Conservation (phyloP, 139 green algal genomes). For the Volvox africanus region DNA sequence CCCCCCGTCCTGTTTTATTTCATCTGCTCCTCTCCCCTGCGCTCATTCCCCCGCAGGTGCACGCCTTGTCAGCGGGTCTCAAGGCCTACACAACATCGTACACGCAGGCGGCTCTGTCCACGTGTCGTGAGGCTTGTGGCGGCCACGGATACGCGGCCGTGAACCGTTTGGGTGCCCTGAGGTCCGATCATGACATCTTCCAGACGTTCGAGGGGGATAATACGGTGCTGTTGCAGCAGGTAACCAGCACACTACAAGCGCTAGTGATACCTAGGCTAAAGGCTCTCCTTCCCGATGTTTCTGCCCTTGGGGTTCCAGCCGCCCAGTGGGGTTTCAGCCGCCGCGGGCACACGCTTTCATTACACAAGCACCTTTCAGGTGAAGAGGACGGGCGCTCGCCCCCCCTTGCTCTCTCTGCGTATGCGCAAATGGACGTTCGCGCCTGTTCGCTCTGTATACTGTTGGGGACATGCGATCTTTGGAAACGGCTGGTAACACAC, state of each 20-base stretch:
- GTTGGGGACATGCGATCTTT: too few species aligned
- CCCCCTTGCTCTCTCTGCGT: too few species aligned
- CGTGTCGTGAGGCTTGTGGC: constrained; percentile 83
- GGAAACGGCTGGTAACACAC: too few species aligned
- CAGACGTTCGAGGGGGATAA: constrained; percentile 90
- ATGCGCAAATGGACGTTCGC: too few species aligned
- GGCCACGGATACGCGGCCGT: constrained; percentile 87
- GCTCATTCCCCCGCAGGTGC: constrained; percentile 31
- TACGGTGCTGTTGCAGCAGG: constrained; percentile 90
- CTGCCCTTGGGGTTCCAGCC: too few species aligned
- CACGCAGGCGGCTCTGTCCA: constrained; percentile 67
- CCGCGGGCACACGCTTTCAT: too few species aligned
- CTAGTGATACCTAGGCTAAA: too few species aligned
- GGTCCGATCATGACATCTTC: constrained; percentile 90
- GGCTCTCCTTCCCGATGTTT: too few species aligned
- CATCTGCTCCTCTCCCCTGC: not conserved
- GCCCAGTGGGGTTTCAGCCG: too few species aligned
- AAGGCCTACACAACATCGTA: constrained; percentile 44
- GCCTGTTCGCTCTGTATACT: too few species aligned
- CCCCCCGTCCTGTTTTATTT: not conserved
- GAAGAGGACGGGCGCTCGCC: too few species aligned
- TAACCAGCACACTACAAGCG: not conserved
- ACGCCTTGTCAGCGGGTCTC: constrained; percentile 48
- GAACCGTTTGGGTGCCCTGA: constrained; percentile 85
- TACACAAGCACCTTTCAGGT: too few species aligned